A percentile compares a stretch with the other conserved stretches of the same genome.
phyloP scores from a whole-genome alignment of 768 basidiomycete species.

The Hypholoma fasciculare region DNA sequence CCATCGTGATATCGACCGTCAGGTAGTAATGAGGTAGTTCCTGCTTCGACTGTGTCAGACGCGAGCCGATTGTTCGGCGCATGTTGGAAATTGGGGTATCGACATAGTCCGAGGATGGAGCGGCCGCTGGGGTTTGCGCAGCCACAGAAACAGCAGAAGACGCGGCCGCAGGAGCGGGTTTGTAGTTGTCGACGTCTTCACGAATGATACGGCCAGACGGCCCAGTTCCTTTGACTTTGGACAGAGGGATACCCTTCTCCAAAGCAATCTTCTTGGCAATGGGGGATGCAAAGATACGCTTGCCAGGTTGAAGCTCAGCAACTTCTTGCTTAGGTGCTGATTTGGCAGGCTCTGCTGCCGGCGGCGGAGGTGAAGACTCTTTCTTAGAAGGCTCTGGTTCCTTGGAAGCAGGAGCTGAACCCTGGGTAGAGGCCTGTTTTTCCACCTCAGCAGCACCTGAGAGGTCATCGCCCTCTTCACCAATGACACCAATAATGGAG shows the following conservation, averaged over 20 bases:
- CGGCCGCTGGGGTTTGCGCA: constrained; percentile 47
- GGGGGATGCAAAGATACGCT: constrained; percentile 92
- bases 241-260: constrained; percentile 89
- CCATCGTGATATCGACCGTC: constrained; percentile 95
- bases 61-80: constrained; percentile 89
- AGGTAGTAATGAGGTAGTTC: constrained; percentile 97
- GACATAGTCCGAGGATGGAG: constrained; percentile 66
- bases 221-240: constrained; percentile 89
- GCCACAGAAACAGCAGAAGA: constrained; percentile 44
- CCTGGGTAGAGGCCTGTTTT: constrained; percentile 30
- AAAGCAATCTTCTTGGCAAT: constrained; percentile 97
- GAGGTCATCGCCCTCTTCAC: constrained; percentile 94
- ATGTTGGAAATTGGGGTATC: constrained; percentile 93
- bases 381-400: constrained; percentile 27
- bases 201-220: constrained; percentile 94
- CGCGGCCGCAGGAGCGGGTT: constrained; percentile 47
- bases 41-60: constrained; percentile 91
- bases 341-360: neutral
- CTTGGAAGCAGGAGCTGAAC: constrained; percentile 39
- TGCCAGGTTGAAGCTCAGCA: constrained; percentile 59
- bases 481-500: constrained; percentile 85
- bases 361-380: constrained; percentile 19
- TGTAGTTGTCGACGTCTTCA: constrained; percentile 92
- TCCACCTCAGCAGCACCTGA: constrained; percentile 71
- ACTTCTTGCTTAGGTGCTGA: constrained; percentile 36